A percentile compares a stretch with the other conserved stretches of the same genome.
These are phyloP conservation scores for Wickerhamiella kazuoi DNA, from an alignment of 805 yeast genomes.

Conservation along the genomic window DNA sequence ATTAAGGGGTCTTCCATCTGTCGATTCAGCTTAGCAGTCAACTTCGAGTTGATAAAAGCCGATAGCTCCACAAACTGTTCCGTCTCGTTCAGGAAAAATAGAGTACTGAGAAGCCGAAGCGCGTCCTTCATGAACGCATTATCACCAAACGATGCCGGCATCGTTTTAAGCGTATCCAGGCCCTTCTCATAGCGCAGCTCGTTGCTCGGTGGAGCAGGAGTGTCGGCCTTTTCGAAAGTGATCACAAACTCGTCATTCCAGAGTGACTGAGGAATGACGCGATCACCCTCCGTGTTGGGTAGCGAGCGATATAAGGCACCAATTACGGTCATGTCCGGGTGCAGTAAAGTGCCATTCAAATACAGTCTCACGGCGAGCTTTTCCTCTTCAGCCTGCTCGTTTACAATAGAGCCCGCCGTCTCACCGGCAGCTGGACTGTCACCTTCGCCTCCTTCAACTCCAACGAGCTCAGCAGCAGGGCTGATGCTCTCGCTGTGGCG, in stretches of 20 bases:
- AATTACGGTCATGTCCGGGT: constrained; percentile 5
- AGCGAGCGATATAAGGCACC: constrained; percentile 6
- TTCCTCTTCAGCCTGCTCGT: not conserved
- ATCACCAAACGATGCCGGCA: constrained; percentile 4
- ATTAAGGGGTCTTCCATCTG: constrained; percentile 81
- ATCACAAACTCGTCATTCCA: constrained; percentile 44
- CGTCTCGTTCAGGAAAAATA: constrained; percentile 1
- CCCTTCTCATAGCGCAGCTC: not conserved
- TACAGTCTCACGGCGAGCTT: constrained; percentile 1
- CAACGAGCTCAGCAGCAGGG: not conserved
- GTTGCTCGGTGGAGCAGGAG: not conserved
- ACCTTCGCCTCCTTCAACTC: not conserved
- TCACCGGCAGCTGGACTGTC: not conserved
- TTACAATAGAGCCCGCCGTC: not conserved
- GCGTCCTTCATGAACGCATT: not conserved
- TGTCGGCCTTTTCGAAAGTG: constrained; percentile 26
- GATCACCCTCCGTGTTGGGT: constrained; percentile 1
- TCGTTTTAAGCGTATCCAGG: not conserved
- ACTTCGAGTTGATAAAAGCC: constrained; percentile 52
- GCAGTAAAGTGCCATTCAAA: constrained; percentile 3
- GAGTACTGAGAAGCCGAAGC: constrained; percentile 1
- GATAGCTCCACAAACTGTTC: constrained; percentile 8
- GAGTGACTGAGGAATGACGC: constrained; percentile 15
- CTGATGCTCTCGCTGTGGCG: too few species aligned
- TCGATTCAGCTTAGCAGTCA: constrained; percentile 69